Percentiles rank a stretch among this genome's conserved stretches.
Evolutionary conservation across 345 rosid genomes (phyloP).

Genomic region (Populus euphratica): DNA sequence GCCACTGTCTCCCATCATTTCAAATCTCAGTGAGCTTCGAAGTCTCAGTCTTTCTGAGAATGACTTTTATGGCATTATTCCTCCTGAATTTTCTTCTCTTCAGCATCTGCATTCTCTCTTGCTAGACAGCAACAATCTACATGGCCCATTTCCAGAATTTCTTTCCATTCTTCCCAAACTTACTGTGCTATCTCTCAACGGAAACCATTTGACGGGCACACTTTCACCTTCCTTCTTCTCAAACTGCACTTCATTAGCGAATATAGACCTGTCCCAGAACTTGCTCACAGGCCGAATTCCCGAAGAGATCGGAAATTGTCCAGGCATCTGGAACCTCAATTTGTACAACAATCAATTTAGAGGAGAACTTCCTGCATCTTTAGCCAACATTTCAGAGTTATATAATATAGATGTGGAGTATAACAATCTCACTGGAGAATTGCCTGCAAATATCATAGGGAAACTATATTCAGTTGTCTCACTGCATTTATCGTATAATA

Average conservation of each 20-base stretch:
- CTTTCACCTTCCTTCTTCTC: conserved; percentile 42
- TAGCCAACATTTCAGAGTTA: conserved; percentile 35
- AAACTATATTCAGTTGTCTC: conserved; percentile 17
- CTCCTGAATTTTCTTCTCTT: conserved; percentile 40
- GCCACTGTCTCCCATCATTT: conserved; percentile 36
- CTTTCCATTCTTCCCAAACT: conserved; percentile 34
- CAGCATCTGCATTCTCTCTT: conserved; percentile 22
- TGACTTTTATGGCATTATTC: conserved; percentile 40
- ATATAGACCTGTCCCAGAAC: conserved; percentile 44
- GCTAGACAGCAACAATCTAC: conserved; percentile 30
- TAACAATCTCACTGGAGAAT: conserved; percentile 38
- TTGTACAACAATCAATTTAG: conserved; percentile 42
- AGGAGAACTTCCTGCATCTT: conserved; percentile 37
- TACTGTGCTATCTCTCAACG: conserved; percentile 9
- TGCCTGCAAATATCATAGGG: conserved; percentile 38
- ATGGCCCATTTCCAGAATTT: conserved; percentile 37
- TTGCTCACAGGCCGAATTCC: conserved; percentile 44
- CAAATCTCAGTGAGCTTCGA: conserved; percentile 46
- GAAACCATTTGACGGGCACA: conserved; percentile 32
- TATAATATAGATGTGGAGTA: conserved; percentile 37
- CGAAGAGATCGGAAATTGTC: conserved; percentile 43
- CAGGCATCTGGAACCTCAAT: conserved; percentile 24
- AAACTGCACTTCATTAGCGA: conserved; percentile 39
- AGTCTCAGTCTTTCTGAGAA: conserved; percentile 29
- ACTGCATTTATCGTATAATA: conserved; percentile 47